These are phyloP conservation scores for Irpex sp. DNA, from an alignment of 1,284 basidiomycete genomes.

Conservation along the genomic window DNA sequence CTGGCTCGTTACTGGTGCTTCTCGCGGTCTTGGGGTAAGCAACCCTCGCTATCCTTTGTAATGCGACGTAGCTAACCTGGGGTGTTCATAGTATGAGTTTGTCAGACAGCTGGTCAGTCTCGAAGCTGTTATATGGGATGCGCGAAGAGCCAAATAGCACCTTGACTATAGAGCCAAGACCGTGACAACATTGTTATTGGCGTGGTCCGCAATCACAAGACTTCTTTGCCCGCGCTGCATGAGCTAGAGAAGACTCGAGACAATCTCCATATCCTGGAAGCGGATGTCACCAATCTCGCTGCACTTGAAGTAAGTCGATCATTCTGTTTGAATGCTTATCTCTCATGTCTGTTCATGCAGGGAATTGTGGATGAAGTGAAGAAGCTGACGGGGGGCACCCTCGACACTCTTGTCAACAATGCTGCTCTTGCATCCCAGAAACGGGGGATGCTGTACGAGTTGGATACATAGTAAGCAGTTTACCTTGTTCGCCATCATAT, in stretches of 20 bases:
- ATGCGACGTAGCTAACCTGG: too few relatives aligned
- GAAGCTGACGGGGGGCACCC: conserved; percentile 22
- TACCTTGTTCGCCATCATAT: not conserved
- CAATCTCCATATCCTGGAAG: conserved; percentile 25
- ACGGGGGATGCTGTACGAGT: not conserved
- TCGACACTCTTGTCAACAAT: conserved; percentile 30
- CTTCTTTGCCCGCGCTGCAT: conserved; percentile 12
- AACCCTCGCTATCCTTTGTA: not conserved
- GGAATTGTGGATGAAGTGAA: conserved; percentile 17
- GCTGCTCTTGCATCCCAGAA: conserved; percentile 15
- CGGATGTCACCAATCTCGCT: conserved; percentile 19
- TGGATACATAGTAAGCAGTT: conserved; percentile 8
- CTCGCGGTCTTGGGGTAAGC: conserved; percentile 25
- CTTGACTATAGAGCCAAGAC: conserved; percentile 4
- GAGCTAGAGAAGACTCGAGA: conserved; percentile 16
- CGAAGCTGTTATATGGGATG: not conserved
- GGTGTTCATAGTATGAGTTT: conserved; percentile 12
- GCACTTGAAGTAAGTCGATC: conserved; percentile 17
- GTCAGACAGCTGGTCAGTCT: conserved; percentile 16
- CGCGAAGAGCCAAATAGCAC: not conserved
- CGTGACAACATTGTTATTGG: conserved; percentile 24
- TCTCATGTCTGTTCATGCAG: conserved; percentile 1
- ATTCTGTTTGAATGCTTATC: not conserved
- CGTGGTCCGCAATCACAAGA: conserved; percentile 20
- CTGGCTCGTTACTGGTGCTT: conserved; percentile 25